Evolutionary conservation across 495 filamentous ascomycete species (phyloP), one percentile per base, ranked within the genome.

Genomic region (Daldinia childiae): DNA sequence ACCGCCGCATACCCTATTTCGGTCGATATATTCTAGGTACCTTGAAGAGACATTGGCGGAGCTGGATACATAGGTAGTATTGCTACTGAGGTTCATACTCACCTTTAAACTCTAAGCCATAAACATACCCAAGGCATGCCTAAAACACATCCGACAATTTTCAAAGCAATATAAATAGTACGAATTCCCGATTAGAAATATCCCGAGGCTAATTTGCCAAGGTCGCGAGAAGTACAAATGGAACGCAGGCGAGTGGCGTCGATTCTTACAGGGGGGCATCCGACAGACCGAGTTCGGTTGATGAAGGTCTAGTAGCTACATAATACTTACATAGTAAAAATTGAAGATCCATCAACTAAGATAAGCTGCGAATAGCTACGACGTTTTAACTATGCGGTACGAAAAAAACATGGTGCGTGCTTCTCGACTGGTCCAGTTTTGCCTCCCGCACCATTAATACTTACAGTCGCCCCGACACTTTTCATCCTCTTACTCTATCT

Each of bases 241-340:
- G 11, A 30, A 62, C 17, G 60, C 26, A 67, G n/a, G 50, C 38
- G 32, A 57, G 69, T 67, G 54, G 64, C 64, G 54, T 64, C 27
- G 24, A 63, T 58, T 34, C 36, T 38, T 29, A 60, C 64, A 64
- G 54, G 63, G 63, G 66, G 62, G 17, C 1, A 36, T 59, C 26
- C 41, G 1, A 60, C 34, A 50, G 58, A 66, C 64, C 64, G 64
- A 72, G 64, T 60, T 68, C 69, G 69, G 55, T 55, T 67, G 55
- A 64, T 12, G 45, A 61, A 64, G 29, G 24, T 56, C 48, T 8
- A 61, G 54, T 3, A 56, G 45, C 64, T 72, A 68, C 64, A 55
- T 68, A 72, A 68, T 64, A 61, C 45, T 68, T 68, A 67, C 64
- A 72, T 68, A 64, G 60, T 68, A 36, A 58, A 60, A 72, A 66